Percentiles rank a stretch among this genome's conserved stretches.
Evolutionary conservation across 202 grass and related monocot species (phyloP).

Genomic region (Alloteropsis angusta): DNA sequence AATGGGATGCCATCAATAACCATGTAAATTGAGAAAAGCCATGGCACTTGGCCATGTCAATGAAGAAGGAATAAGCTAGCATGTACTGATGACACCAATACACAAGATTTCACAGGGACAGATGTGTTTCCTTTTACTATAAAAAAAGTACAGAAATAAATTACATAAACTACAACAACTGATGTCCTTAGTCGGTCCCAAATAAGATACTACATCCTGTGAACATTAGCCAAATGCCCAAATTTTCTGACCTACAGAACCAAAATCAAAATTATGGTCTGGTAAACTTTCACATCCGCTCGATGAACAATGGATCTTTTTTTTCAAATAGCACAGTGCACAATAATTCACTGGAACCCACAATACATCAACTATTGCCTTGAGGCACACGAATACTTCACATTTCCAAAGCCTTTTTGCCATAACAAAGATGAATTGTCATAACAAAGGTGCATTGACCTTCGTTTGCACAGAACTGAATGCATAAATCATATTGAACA

Average conservation of each 20-base stretch:
- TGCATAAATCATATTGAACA: neutral
- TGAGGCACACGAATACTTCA: too few species aligned
- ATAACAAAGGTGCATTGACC: neutral
- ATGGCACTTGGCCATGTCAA: neutral
- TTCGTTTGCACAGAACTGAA: conserved; percentile 1
- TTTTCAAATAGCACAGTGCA: neutral
- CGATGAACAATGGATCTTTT: neutral
- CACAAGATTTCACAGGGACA: neutral
- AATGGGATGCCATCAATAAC: neutral
- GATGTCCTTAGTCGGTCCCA: neutral
- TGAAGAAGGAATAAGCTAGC: neutral
- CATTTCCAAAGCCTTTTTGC: neutral
- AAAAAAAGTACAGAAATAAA: neutral
- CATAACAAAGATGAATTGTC: neutral
- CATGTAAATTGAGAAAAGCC: neutral
- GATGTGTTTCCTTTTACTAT: neutral
- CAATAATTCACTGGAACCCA: neutral
- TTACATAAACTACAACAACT: neutral
- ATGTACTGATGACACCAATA: neutral
- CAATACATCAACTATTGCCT: neutral
- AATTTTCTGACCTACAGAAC: neutral
- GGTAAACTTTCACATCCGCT: neutral
- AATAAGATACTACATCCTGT: neutral
- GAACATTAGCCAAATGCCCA: neutral
- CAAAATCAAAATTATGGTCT: neutral